Percentiles rank a stretch among this genome's conserved stretches.
Conservation (phyloP, 23 red algal species). For the Gracilaria caudata region DNA sequence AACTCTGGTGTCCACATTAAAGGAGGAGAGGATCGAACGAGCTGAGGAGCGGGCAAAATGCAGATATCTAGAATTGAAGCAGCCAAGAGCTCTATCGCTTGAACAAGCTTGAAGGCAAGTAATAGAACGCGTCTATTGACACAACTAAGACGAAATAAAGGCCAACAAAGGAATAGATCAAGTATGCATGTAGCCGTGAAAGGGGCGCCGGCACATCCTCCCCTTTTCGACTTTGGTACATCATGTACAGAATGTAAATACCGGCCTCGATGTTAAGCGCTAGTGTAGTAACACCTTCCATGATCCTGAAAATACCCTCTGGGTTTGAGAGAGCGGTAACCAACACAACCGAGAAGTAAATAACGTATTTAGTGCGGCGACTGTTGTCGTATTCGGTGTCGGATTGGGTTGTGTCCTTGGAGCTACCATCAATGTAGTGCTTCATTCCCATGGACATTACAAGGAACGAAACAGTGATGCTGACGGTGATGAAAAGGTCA, state of each 20-base stretch:
- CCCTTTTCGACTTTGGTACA: constrained; percentile 28
- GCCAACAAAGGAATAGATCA: constrained; percentile 5
- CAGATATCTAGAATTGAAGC: no score
- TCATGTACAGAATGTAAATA: constrained; percentile 77
- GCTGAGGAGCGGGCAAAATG: no score
- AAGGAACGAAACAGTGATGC: constrained; percentile 81
- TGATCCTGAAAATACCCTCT: constrained; percentile 70
- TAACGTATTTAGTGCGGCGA: constrained; percentile 35
- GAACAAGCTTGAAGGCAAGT: constrained; percentile 24
- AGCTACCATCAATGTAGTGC: constrained; percentile 75
- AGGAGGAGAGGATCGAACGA: no score
- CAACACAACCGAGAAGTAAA: constrained; percentile 66
- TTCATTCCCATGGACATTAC: constrained; percentile 82
- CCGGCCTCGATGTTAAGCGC: constrained; percentile 83
- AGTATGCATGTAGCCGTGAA: not conserved
- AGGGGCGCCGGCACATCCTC: constrained; percentile 11
- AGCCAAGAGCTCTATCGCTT: not conserved
- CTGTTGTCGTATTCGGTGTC: not conserved
- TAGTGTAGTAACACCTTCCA: constrained; percentile 82
- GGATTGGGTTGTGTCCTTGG: constrained; percentile 1
- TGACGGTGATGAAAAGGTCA: constrained; percentile 83
- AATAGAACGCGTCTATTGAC: constrained; percentile 37
- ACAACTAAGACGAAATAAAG: constrained; percentile 30
- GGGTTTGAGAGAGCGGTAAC: constrained; percentile 73
- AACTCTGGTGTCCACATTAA: no score